Evolutionary conservation across 2,329 filamentous ascomycete genomes (phyloP), one percentile per base, ranked within the genome.

Genomic region (Trichophyton verrucosum): DNA sequence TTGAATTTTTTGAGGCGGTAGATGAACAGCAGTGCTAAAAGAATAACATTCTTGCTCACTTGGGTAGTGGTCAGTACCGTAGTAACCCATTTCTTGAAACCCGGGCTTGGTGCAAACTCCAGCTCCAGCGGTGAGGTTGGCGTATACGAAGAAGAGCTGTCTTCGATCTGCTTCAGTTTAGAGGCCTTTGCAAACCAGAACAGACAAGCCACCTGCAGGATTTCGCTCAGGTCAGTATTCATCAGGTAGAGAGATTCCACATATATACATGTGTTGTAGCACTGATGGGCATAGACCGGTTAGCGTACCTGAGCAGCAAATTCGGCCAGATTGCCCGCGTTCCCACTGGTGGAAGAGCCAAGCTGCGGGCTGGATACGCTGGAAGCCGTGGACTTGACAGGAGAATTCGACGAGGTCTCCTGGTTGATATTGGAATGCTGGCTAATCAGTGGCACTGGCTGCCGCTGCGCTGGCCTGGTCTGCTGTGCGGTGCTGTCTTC

Each of bases 121-220:
- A 81, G 74, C 9, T 85, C 82, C 7, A 96, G 78, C 36, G 81
- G 76, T 55, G 82, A 71, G 40, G 77, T 65, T 44, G 70, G 65
- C 66, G 68, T 65, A 64, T 76, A 70, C 7, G 73, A 73, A 42
- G 73, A 73, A 42, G 83, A 76, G 8, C 49, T 22, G 15, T 85
- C 82, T 70, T 91, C 87, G 42, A 91, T 89, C 61, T 83, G 81
- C 66, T 87, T 83, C 15, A 97, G 77, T 22, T 87, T 87, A n/a
- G 87, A 82, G 49, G 88, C 87, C 15, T 87, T 88, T 74, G 97
- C 91, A 71, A 97, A 97, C 92, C 94, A 97, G 76, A 97, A 96
- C 13, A 99, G 80, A 70, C 92, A 96, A 11, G 92, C 95, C 74
- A 97, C 89, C 89, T 96, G 68, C 2, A 61, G 58, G 58, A 61